phyloP scores from a whole-genome alignment of 2,329 filamentous ascomycete genomes.

The Plenodomus tracheiphilus region DNA sequence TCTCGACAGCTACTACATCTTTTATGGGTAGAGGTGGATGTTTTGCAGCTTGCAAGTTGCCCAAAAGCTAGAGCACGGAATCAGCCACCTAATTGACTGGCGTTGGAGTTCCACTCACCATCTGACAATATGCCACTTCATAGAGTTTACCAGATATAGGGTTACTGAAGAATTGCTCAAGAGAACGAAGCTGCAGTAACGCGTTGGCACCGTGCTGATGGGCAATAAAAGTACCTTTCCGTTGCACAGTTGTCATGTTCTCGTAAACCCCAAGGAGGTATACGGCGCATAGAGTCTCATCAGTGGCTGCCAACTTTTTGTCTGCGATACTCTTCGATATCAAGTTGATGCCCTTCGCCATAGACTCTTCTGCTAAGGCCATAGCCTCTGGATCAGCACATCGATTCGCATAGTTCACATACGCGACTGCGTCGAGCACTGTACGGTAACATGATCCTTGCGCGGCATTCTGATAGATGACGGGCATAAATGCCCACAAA shows the following conservation, averaged over 20 bases:
- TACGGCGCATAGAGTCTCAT: slow-evolving; percentile 30
- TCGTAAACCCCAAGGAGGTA: slow-evolving; percentile 38
- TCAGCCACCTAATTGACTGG: neutral
- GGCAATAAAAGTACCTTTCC: slow-evolving; percentile 25
- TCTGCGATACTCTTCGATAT: slow-evolving; percentile 29
- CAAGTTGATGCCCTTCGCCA: slow-evolving; percentile 25
- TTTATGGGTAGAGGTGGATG: slow-evolving; percentile 25
- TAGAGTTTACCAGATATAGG: slow-evolving; percentile 30
- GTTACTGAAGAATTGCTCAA: slow-evolving; percentile 30
- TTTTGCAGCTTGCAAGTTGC: slow-evolving; percentile 30
- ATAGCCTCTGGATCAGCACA: slow-evolving; percentile 28
- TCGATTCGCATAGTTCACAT: slow-evolving; percentile 33
- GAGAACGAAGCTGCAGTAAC: slow-evolving; percentile 27
- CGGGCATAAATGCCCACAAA: slow-evolving; percentile 32
- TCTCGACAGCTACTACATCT: slow-evolving; percentile 16
- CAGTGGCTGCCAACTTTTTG: slow-evolving; percentile 20
- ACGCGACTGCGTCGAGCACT: slow-evolving; percentile 30
- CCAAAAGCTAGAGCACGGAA: slow-evolving; percentile 23
- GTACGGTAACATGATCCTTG: slow-evolving; percentile 28
- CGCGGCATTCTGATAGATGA: slow-evolving; percentile 23
- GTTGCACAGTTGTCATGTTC: slow-evolving; percentile 27
- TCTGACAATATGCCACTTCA: slow-evolving; percentile 31
- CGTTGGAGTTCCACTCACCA: slow-evolving; percentile 13
- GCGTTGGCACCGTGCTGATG: slow-evolving; percentile 36
- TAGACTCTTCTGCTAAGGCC: slow-evolving; percentile 24